These are phyloP conservation scores for Paraconiothyrium brasiliense DNA, from an alignment of 2,329 filamentous ascomycete species.

Conservation along the genomic window DNA sequence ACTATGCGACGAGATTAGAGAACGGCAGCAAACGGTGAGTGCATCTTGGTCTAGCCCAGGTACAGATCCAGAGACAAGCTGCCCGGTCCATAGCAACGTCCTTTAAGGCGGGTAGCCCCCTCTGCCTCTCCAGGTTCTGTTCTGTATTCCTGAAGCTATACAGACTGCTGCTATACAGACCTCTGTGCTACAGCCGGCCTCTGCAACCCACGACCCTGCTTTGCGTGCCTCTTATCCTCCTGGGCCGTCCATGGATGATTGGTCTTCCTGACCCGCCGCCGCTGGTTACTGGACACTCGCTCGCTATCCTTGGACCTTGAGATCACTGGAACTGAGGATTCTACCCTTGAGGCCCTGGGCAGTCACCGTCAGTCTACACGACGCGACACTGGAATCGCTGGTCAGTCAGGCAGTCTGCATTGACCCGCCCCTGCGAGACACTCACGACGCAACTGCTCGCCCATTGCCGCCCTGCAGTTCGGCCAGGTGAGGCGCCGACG, in stretches of 20 bases:
- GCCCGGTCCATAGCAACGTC: slow-evolving; percentile 12
- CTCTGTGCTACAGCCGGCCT: not conserved
- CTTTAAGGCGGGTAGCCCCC: slow-evolving; percentile 14
- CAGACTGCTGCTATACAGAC: not conserved
- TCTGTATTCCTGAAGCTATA: not conserved
- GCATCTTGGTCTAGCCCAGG: not conserved
- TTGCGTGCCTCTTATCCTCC: not conserved
- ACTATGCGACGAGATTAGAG: slow-evolving; percentile 4
- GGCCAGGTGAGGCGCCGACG: slow-evolving; percentile 12
- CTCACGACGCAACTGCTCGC: not conserved
- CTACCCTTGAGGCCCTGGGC: not conserved
- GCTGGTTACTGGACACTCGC: not conserved
- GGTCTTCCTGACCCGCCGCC: not conserved
- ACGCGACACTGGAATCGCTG: not conserved
- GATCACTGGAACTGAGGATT: not conserved
- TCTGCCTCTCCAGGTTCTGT: slow-evolving; percentile 3
- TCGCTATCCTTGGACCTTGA: not conserved
- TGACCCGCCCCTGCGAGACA: not conserved
- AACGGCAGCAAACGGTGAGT: slow-evolving; percentile 10
- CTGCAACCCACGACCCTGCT: not conserved
- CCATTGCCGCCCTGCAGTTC: not conserved
- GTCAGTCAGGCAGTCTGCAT: not conserved
- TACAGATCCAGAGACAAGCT: not conserved
- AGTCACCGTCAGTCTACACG: not conserved
- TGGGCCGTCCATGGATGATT: not conserved